Conservation (phyloP, 805 yeast genomes). For the Sugiyamaella mastotermitis region DNA sequence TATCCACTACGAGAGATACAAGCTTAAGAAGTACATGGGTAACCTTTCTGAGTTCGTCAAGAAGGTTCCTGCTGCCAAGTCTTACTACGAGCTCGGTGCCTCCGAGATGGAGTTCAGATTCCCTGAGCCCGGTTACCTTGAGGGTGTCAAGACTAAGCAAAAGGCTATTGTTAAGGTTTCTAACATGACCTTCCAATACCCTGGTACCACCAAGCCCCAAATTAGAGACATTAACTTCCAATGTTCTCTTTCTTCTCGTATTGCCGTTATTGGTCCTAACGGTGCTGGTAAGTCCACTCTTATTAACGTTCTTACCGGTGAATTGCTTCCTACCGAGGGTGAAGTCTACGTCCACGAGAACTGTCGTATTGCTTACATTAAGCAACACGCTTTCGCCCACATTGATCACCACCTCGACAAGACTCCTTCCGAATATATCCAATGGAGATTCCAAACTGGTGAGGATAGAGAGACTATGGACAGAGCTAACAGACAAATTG, state of each 20-base stretch:
- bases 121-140: slow-evolving; percentile 99
- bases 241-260: slow-evolving; percentile 98
- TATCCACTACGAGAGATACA: slow-evolving; percentile 99
- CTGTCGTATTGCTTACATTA: slow-evolving; percentile 99
- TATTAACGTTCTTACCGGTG: slow-evolving; percentile 99
- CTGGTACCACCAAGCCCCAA: slow-evolving; percentile 98
- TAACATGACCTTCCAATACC: slow-evolving; percentile 98
- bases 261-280: slow-evolving; percentile 99
- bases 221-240: slow-evolving; percentile 89
- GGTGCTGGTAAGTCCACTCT: slow-evolving; percentile 99
- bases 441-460: slow-evolving; percentile 99
- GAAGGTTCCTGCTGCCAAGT: slow-evolving; percentile 97
- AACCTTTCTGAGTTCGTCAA: slow-evolving; percentile 97
- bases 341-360: slow-evolving; percentile 99
- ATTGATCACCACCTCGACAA: slow-evolving; percentile 97
- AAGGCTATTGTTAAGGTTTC: slow-evolving; percentile 98
- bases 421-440: slow-evolving; percentile 99
- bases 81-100: slow-evolving; percentile 98
- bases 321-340: slow-evolving; percentile 95
- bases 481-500: slow-evolving; percentile 98
- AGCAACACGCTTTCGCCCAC: slow-evolving; percentile 99
- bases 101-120: slow-evolving; percentile 92
- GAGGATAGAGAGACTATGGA: slow-evolving; percentile 99
- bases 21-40: slow-evolving; percentile 99
- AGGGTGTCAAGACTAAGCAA: slow-evolving; percentile 99